A percentile compares a stretch with the other conserved stretches of the same genome.
phyloP scores from a whole-genome alignment of 73 alveolate species.

The Paramecium tetraurelia region DNA sequence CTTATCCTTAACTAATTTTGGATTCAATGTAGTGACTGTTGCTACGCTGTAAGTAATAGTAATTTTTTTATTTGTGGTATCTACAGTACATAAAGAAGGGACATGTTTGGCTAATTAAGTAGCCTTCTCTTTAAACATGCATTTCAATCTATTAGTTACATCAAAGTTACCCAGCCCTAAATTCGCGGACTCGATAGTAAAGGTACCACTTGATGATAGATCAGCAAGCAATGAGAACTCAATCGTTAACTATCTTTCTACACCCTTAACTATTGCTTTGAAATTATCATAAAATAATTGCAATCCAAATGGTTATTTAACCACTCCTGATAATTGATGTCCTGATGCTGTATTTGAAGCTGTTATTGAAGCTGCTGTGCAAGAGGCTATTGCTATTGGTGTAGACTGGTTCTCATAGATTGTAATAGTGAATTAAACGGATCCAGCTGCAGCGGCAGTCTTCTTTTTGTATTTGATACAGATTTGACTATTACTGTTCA shows the following conservation, averaged over 20 bases:
- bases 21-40: neutral
- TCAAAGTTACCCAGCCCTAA: neutral
- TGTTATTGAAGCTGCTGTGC: neutral
- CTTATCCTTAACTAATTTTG: neutral
- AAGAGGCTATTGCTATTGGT: neutral
- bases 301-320: neutral
- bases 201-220: neutral
- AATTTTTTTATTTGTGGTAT: neutral
- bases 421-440: neutral
- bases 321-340: neutral
- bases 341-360: neutral
- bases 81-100: neutral
- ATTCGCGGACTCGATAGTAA: neutral
- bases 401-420: neutral
- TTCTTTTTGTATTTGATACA: neutral
- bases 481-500: neutral
- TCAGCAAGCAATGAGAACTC: neutral
- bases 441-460: neutral
- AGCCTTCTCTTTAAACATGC: neutral
- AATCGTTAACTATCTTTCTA: neutral
- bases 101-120: neutral
- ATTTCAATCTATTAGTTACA: neutral
- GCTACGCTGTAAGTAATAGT: neutral
- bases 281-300: neutral
- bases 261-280: neutral